These are phyloP conservation scores for Globisporangium perplexum DNA, from an alignment of 352 stramenopile genomes.

Conservation along the genomic window DNA sequence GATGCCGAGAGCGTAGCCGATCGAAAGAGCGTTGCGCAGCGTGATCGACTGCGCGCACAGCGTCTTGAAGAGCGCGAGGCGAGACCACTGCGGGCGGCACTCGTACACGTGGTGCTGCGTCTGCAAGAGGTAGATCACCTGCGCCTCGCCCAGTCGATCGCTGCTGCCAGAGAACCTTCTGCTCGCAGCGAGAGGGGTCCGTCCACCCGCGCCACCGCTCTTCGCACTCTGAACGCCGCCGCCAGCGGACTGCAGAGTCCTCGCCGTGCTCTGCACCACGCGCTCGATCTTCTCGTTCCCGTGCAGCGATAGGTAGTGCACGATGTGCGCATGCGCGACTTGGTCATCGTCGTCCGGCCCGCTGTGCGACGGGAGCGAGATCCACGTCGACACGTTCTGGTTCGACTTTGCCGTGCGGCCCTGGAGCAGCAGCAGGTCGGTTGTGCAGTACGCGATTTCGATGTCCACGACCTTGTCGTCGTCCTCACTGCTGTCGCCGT, in stretches of 20 bases:
- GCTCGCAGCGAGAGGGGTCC: neutral
- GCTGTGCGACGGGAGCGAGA: constrained; percentile 73
- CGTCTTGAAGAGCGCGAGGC: constrained; percentile 72
- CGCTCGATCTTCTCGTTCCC: constrained; percentile 66
- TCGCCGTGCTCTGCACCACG: constrained; percentile 58
- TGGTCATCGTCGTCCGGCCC: constrained; percentile 32
- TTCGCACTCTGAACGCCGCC: neutral
- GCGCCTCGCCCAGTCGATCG: constrained; percentile 24
- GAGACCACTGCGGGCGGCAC: constrained; percentile 80
- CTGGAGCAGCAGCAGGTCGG: constrained; percentile 80
- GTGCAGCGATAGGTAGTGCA: constrained; percentile 76
- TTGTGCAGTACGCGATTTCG: constrained; percentile 74
- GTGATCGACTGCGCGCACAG: constrained; percentile 48
- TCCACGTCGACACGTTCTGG: constrained; percentile 60
- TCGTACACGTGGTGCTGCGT: constrained; percentile 83
- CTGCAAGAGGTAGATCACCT: constrained; percentile 80
- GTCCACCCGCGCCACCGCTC: neutral
- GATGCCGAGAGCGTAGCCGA: constrained; percentile 80
- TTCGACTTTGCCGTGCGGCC: constrained; percentile 26
- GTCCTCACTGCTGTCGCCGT: neutral
- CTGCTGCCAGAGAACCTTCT: constrained; percentile 4
- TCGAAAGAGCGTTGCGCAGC: constrained; percentile 68
- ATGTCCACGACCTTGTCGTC: constrained; percentile 35
- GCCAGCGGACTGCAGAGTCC: constrained; percentile 8
- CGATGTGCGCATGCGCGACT: constrained; percentile 55